phyloP scores from a whole-genome alignment of 192 early-diverging fungal species.

The Backusella mclennaniae region DNA sequence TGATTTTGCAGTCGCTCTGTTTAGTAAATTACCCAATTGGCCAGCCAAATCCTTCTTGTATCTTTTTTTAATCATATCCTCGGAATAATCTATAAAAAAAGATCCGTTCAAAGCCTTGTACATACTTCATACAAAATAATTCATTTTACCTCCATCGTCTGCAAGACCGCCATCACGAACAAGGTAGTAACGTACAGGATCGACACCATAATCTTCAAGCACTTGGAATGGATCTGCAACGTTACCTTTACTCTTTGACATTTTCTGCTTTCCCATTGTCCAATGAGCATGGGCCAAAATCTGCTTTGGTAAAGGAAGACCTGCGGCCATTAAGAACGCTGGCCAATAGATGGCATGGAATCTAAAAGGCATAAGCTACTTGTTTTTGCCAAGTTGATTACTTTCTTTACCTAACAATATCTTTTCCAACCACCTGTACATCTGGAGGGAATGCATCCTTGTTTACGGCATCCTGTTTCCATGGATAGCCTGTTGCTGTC shows the following conservation, averaged over 20 bases:
- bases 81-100: constrained; percentile 62
- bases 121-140: background rate
- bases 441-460: constrained; percentile 61
- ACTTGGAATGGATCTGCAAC: constrained; percentile 83
- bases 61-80: constrained; percentile 58
- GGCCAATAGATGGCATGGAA: constrained; percentile 99
- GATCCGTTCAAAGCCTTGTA: background rate
- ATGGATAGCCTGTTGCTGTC: constrained; percentile 85
- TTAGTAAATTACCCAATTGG: constrained; percentile 82
- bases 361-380: too few species aligned
- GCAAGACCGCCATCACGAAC: constrained; percentile 88
- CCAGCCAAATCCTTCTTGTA: constrained; percentile 80
- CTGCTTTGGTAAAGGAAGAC: constrained; percentile 67
- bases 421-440: constrained; percentile 91
- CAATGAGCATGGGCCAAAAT: constrained; percentile 96
- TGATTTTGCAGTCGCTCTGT: constrained; percentile 58
- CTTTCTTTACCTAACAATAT: constrained; percentile 72
- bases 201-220: constrained; percentile 75
- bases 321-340: constrained; percentile 89
- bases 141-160: constrained; percentile 71
- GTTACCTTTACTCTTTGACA: constrained; percentile 95
- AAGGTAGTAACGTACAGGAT: constrained; percentile 87
- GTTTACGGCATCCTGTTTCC: constrained; percentile 38
- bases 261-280: constrained; percentile 87
- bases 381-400: too few species aligned